A percentile compares a stretch with the other conserved stretches of the same genome.
Conservation (phyloP, 2,329 filamentous ascomycete species). For the Fusarium sp. region DNA sequence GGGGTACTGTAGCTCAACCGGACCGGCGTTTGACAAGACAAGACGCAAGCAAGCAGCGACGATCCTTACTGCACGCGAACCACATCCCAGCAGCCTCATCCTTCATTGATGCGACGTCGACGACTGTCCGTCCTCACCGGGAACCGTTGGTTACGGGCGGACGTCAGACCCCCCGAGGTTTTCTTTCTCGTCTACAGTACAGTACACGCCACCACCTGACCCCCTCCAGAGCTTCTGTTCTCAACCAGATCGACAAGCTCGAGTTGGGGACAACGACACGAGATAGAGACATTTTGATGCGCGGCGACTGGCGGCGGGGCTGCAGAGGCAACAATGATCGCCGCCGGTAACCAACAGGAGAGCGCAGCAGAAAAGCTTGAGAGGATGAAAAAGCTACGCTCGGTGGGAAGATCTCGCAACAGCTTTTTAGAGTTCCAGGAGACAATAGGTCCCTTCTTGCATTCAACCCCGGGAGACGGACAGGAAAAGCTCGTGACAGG, state of each 20-base stretch:
- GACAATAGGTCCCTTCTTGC: conserved; percentile 2
- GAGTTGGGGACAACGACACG: conserved; percentile 14
- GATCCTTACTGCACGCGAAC: conserved; percentile 48
- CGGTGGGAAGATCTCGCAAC: not conserved
- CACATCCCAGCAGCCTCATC: conserved; percentile 35
- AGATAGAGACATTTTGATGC: conserved; percentile 19
- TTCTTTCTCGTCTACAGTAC: not conserved
- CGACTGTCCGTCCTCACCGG: conserved; percentile 39
- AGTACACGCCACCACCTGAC: conserved; percentile 24
- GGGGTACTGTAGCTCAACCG: conserved; percentile 7
- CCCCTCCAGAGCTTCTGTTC: too few relatives aligned
- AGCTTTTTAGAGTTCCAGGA: not conserved
- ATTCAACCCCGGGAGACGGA: not conserved
- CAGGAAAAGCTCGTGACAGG: not conserved
- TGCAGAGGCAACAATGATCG: conserved; percentile 26
- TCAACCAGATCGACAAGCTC: conserved; percentile 29
- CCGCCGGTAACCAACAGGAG: conserved; percentile 13
- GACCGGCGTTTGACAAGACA: conserved; percentile 33
- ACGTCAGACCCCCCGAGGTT: not conserved
- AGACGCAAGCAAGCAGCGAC: conserved; percentile 23
- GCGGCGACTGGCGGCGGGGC: not conserved
- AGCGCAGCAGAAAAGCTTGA: not conserved
- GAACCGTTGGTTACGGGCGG: conserved; percentile 23
- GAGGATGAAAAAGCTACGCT: too few relatives aligned
- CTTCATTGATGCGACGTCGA: conserved; percentile 30